phyloP scores from a whole-genome alignment of 164 flowering plant genomes.

The Tinospora cordifolia region DNA sequence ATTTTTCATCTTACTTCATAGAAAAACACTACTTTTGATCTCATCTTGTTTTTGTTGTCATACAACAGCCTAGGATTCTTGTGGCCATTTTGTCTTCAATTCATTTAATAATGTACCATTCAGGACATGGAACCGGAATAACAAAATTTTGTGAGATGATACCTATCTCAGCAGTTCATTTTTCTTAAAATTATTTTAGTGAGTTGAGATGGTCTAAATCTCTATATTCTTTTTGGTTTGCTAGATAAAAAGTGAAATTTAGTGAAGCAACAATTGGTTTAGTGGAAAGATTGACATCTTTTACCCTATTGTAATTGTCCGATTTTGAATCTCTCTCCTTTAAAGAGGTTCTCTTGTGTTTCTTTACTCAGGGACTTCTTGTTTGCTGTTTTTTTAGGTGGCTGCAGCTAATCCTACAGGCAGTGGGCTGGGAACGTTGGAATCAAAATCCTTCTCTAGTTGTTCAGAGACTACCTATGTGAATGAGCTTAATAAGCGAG shows the following conservation, averaged over 20 bases:
- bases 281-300: not conserved
- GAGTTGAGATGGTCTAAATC: too few relatives aligned
- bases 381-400: conserved; percentile 16
- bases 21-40: not conserved
- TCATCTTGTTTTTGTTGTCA: not conserved
- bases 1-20: too few relatives aligned
- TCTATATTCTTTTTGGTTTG: too few relatives aligned
- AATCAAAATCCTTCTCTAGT: conserved; percentile 16
- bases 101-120: too few relatives aligned
- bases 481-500: conserved; percentile 7
- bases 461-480: conserved; percentile 15
- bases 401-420: conserved; percentile 6
- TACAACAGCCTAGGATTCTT: not conserved
- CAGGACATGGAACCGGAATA: too few relatives aligned
- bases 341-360: not conserved
- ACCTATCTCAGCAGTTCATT: not conserved
- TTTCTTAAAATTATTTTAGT: not conserved
- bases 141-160: too few relatives aligned
- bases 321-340: not conserved
- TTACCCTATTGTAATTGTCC: not conserved
- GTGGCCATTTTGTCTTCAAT: not conserved
- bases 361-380: not conserved
- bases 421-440: conserved; percentile 12
- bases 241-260: not conserved
- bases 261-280: not conserved